Evolutionary conservation across 1,284 basidiomycete species (phyloP), one percentile per base, ranked within the genome.

Genomic region (Coniferiporia weirii): DNA sequence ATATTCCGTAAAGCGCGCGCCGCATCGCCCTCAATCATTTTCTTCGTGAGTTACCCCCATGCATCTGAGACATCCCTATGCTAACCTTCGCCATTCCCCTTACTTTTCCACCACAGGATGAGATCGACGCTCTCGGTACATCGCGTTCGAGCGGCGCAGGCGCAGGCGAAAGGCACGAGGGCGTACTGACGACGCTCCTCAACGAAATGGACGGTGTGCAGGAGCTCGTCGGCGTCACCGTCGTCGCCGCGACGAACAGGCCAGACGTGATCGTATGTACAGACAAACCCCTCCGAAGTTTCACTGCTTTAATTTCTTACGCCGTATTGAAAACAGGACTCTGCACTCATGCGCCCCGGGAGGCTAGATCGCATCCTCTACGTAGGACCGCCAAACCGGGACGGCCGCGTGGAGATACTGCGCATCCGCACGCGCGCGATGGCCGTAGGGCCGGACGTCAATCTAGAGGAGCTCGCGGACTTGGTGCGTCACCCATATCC

Each of bases 191-290:
- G 0, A 96, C 87, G 61, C 78, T 99, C 19, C 74, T 99, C 56
- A 99, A 95, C 69, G 97, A 98, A 73, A 98, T 99, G 93, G 97
- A 99, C 70, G 97, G 97, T 12, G 91, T 99, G 1, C 93, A 98
- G 72, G 91, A 94, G 71, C 78, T 98, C 19, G 79, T 89, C 3
- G 93, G 95, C 0, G 97, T 99, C 13, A 94, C 94, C 0, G 85
- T 99, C 40, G 84, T 99, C 3, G 97, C 95, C 0, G 97, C 97
- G 0, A 99, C 97, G 4, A 99, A 99, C 70, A 77, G 95, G 55
- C 97, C 97, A 1, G 94, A 98, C 62, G 84, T 88, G 15, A 88
- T 99, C 38, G 95, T 95, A 63, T 69, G 87, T 72, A 36, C 22
- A 9, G 13, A 34, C 27, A 20, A 19, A 8, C 57, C 17, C 27